These are phyloP conservation scores for Saitozyma podzolica DNA, from an alignment of 768 basidiomycete genomes.

Conservation along the genomic window DNA sequence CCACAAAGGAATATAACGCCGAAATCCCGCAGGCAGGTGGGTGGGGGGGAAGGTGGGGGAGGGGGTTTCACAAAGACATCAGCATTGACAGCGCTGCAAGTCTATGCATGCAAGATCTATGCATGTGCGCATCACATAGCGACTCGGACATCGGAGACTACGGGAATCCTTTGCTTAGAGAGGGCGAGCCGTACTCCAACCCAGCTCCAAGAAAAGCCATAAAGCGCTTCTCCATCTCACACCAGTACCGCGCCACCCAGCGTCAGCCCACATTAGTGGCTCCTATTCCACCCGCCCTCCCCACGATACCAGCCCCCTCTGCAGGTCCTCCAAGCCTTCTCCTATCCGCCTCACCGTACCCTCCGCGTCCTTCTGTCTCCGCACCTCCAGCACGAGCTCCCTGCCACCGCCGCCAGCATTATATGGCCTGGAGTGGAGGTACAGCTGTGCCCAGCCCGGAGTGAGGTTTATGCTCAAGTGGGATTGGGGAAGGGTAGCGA, in stretches of 20 bases:
- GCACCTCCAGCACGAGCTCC: constrained; percentile 38
- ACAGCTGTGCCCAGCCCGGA: constrained; percentile 31
- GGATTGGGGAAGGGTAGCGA: constrained; percentile 27
- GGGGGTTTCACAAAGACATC: too few relatives aligned
- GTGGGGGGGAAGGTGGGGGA: background rate
- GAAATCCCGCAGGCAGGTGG: background rate
- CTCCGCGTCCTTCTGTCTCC: constrained; percentile 21
- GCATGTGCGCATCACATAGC: too few relatives aligned
- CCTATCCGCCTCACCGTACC: constrained; percentile 24
- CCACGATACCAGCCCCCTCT: constrained; percentile 27
- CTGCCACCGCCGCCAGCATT: constrained; percentile 4
- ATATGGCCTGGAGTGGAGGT: constrained; percentile 20
- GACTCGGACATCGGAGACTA: too few relatives aligned
- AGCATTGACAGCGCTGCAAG: too few relatives aligned
- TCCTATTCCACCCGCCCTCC: constrained; percentile 29
- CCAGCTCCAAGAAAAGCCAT: background rate
- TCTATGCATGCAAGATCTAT: too few relatives aligned
- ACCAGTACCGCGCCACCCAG: background rate
- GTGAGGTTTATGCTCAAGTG: constrained; percentile 35
- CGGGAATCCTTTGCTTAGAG: too few relatives aligned
- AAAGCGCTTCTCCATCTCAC: background rate
- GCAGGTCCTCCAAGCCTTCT: constrained; percentile 37
- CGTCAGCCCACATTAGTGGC: background rate
- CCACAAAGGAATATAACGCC: background rate
- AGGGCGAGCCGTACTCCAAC: too few relatives aligned